Evolutionary conservation across 2,329 filamentous ascomycete species (phyloP).

Genomic region (Tolypocladium amazonense): DNA sequence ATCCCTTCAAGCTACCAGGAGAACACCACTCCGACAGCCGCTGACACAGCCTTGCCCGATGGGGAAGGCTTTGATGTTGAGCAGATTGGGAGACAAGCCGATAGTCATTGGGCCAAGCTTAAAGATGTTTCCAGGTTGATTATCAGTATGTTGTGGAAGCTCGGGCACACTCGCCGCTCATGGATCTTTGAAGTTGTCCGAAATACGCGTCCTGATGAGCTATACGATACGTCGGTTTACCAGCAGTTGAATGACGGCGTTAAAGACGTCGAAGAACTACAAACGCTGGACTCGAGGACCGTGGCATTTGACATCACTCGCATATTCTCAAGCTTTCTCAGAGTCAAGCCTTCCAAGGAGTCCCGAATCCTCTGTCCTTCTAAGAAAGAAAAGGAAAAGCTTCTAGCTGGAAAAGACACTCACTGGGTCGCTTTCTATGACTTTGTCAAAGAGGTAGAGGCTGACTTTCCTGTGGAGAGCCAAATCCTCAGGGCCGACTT

Average conservation of each 20-base stretch:
- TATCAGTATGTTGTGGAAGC: conserved; percentile 18
- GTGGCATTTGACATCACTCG: conserved; percentile 18
- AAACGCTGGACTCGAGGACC: conserved; percentile 3
- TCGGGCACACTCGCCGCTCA: conserved; percentile 16
- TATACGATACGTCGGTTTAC: conserved; percentile 2
- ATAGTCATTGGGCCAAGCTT: conserved; percentile 13
- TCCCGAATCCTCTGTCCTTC: conserved; percentile 8
- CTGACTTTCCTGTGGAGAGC: conserved; percentile 19
- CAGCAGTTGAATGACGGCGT: conserved; percentile 7
- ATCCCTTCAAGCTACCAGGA: not conserved
- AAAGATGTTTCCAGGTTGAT: conserved; percentile 18
- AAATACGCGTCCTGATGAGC: conserved; percentile 5
- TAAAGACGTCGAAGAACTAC: conserved; percentile 4
- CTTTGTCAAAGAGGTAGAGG: conserved; percentile 15
- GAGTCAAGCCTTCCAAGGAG: conserved; percentile 12
- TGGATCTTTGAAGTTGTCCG: conserved; percentile 15
- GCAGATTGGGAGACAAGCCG: conserved; percentile 9
- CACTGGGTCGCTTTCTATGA: conserved; percentile 13
- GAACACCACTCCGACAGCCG: not conserved
- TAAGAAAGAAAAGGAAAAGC: conserved; percentile 8
- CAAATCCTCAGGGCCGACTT: conserved; percentile 19
- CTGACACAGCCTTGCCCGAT: not conserved
- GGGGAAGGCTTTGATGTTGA: conserved; percentile 2
- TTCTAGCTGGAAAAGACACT: conserved; percentile 2
- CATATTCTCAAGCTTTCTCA: conserved; percentile 19